Base-by-base conservation (phyloP, 1,284 basidiomycete species). In the Malassezia psittaci region DNA sequence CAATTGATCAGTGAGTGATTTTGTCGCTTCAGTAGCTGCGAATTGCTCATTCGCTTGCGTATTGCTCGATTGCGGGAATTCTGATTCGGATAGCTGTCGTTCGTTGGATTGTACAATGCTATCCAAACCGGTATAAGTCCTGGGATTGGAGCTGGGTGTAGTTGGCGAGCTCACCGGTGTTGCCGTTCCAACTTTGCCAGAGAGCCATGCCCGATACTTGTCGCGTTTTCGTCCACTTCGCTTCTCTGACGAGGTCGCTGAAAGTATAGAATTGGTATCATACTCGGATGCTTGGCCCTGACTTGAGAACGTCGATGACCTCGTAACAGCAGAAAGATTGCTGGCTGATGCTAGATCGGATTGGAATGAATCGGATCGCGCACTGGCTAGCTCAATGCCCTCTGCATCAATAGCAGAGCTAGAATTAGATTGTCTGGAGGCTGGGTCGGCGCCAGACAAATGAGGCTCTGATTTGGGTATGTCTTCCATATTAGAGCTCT, bases 201-300 rank as follows among this genome's bases (percentile, higher is more conserved):
- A 24, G 33, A 55, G 39, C 53, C 53, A 55, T 12, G 53, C 38
- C 2, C 53, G 48, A 16, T 49, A 21, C 24, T 52, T 52, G 48
- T 29, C 35, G n/a, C 50, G 39, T 21, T 21, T 47, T 6, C 21
- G 32, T 15, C 33, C 5, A 19, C 33, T 19, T 11, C 33, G 16
- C 32, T 34, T 33, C 1, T 34, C 45, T 10, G 24, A 11, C 33
- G 45, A 29, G 5, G 44, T 16, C 15, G 33, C 29, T 29, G 24
- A 29, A 29, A 7, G 7, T 29, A 29, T 29, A 29, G 24, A 29
- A 29, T 29, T 29, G 24, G 24, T 29, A 29, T 29, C 24, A 29
- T 29, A 29, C 24, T 29, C 24, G 24, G 24, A 29, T 29, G 24
- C 24, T 29, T 29, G 24, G 24, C 24, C 24, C 24, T 29, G 24